Evolutionary conservation across 2,329 filamentous ascomycete genomes (phyloP), one percentile per base, ranked within the genome.

Genomic region (Claviceps africana): DNA sequence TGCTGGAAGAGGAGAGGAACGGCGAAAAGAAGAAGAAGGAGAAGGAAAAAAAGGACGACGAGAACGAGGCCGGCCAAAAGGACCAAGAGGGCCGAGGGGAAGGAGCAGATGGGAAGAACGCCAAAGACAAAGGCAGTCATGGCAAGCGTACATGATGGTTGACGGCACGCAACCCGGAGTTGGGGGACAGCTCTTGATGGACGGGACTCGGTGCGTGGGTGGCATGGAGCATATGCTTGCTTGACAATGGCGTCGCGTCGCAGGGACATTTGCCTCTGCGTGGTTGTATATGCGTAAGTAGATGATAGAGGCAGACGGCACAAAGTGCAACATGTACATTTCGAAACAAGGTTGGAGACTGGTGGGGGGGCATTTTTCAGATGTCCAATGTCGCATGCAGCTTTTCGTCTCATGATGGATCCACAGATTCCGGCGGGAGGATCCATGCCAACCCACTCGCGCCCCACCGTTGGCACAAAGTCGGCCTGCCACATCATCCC

Each of bases 1-100:
- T 74, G 17, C 63, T 83, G 33, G 77, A 79, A 55, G 69, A 75
- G 55, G 77, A 81, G 61, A 67, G 71, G 56, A 68, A 66, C 40
- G 65, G 65, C 33, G 65, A 64, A 39, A 63, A 65, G 10, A 59
- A 62, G 22, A 59, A 60, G 11, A 63, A 68, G n/a, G 61, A 65
- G 2, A 65, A 69, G 2, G 66, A 71, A 2, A 67, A 70, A 0
- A 66, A 67, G 1, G 65, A 66, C 8, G 64, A 66, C 8, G 67
- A 70, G n/a, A 62, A 68, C 8, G 66, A 67, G 1, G 64, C 66
- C 9, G 64, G 66, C 9, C 66, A 70, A n/a, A 62, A 68, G 5
- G 63, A 68, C 0, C 61, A 67, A 8, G 60, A 66, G 47, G 59
- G 25, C 25, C 25, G 66, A 70, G n/a, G 62, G 67, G 6, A 63